phyloP scores from a whole-genome alignment of 2,329 filamentous ascomycete species.

The Phoma sp. region DNA sequence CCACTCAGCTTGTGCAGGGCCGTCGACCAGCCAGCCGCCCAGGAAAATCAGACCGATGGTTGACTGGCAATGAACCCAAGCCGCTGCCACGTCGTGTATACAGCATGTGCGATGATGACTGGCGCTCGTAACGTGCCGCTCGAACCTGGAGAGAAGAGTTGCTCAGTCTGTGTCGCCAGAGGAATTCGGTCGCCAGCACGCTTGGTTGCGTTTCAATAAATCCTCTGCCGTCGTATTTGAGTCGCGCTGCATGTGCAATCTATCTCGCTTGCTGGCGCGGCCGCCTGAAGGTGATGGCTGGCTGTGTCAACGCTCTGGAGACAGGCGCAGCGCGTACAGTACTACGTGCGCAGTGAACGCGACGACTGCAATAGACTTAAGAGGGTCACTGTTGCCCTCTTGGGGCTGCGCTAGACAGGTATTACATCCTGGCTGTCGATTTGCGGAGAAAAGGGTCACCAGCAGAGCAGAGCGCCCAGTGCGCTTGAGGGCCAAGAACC shows the following conservation, averaged over 20 bases:
- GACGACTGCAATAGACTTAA: too few relatives aligned
- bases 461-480: too few relatives aligned
- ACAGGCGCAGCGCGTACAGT: too few relatives aligned
- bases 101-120: background rate
- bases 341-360: too few relatives aligned
- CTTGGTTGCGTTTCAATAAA: conserved; percentile 4
- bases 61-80: conserved; percentile 4
- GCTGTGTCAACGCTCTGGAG: too few relatives aligned
- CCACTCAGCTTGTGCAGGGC: conserved; percentile 2
- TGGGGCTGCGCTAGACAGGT: too few relatives aligned
- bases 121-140: conserved; percentile 13
- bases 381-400: too few relatives aligned
- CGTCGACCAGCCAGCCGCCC: background rate
- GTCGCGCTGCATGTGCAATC: conserved; percentile 3
- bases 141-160: background rate
- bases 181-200: background rate
- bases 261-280: background rate
- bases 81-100: conserved; percentile 5
- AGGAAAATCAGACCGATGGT: background rate
- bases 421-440: too few relatives aligned
- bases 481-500: too few relatives aligned
- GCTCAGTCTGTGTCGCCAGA: background rate
- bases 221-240: conserved; percentile 1
- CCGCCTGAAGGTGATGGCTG: background rate
- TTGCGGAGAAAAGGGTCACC: too few relatives aligned